Evolutionary conservation across 2,329 filamentous ascomycete species (phyloP).

Genomic region (Hymenoscyphus infarciens): DNA sequence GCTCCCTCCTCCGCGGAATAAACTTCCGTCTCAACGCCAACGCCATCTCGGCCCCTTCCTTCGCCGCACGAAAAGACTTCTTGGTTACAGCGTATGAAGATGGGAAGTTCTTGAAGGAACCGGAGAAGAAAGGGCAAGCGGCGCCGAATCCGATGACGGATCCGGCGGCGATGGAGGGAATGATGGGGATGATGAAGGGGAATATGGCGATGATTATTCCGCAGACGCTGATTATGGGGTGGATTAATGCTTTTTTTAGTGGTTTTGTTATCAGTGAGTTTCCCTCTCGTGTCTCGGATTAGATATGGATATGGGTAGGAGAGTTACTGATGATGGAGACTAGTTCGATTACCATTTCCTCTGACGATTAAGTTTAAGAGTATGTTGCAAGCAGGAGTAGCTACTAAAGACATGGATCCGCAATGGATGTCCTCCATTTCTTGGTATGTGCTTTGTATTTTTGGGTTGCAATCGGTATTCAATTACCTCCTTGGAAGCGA

Average conservation of each 20-base stretch:
- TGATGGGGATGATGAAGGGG: slow-evolving; percentile 99
- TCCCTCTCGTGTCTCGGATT: too few species aligned
- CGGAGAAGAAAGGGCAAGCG: slow-evolving; percentile 79
- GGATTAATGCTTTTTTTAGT: slow-evolving; percentile 99
- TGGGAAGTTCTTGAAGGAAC: slow-evolving; percentile 85
- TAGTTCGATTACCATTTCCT: slow-evolving; percentile 94
- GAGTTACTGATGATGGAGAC: slow-evolving; percentile 27
- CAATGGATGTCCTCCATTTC: slow-evolving; percentile 98
- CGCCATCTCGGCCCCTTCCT: slow-evolving; percentile 72
- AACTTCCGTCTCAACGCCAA: slow-evolving; percentile 80
- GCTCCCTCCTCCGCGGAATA: slow-evolving; percentile 77
- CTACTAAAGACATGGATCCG: slow-evolving; percentile 92
- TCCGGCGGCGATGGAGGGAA: slow-evolving; percentile 95
- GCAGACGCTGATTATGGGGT: slow-evolving; percentile 98
- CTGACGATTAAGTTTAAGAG: slow-evolving; percentile 99
- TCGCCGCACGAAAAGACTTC: slow-evolving; percentile 75
- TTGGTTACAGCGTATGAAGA: slow-evolving; percentile 81
- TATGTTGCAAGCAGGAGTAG: slow-evolving; percentile 96
- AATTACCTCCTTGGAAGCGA: slow-evolving; percentile 95
- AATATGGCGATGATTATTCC: slow-evolving; percentile 99
- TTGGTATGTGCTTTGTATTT: slow-evolving; percentile 98
- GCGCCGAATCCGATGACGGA: slow-evolving; percentile 93
- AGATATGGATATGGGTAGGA: not conserved
- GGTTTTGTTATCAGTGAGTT: slow-evolving; percentile 91
- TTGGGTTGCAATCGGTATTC: slow-evolving; percentile 94